Evolutionary conservation across 1,284 basidiomycete genomes (phyloP), one percentile per base, ranked within the genome.

Genomic region (Cryptococcus neoformans): DNA sequence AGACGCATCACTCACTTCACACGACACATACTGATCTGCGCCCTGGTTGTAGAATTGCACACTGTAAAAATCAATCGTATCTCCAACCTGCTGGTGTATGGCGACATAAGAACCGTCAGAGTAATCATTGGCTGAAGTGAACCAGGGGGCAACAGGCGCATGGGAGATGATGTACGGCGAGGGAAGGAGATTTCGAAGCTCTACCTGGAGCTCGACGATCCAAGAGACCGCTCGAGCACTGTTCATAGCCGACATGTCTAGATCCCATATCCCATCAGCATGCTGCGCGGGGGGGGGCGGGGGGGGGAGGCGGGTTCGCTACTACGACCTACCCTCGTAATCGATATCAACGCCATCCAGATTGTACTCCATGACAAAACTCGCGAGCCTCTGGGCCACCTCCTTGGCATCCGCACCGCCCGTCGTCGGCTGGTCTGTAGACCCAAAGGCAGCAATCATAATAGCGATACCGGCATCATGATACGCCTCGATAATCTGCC

Each of bases 271-370:
- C 14, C 35, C 48, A 54, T 50, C 49, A 21, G 49, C 54, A n/a
- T 21, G 21, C 21, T 21, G 21, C 21, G 21, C 21, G 21, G 21
- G 21, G 21, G 21, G 21, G 21, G 21, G 21, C 21, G 21, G 21
- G 21, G 21, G 21, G 21, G 21, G 21, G 21, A 21, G 21, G 21
- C 21, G 21, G 21, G 21, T 21, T 21, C 21, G 21, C 21, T 21
- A 21, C 21, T 21, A 21, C 21, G 38, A 48, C 56, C 39, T 49
- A 62, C 62, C 70, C 67, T 80, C 81, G 58, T 78, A 80, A 62
- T 82, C 80, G 56, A 82, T 76, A 55, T 82, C 81, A n/a, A 81
- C 79, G 44, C 81, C 81, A 60, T 81, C 80, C 7, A 82, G 63
- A 12, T 69, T 70, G 65, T 80, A 78, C 45, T 74, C 51, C 58